Evolutionary conservation across 768 basidiomycete genomes (phyloP).

Genomic region (Mycena galericulata): DNA sequence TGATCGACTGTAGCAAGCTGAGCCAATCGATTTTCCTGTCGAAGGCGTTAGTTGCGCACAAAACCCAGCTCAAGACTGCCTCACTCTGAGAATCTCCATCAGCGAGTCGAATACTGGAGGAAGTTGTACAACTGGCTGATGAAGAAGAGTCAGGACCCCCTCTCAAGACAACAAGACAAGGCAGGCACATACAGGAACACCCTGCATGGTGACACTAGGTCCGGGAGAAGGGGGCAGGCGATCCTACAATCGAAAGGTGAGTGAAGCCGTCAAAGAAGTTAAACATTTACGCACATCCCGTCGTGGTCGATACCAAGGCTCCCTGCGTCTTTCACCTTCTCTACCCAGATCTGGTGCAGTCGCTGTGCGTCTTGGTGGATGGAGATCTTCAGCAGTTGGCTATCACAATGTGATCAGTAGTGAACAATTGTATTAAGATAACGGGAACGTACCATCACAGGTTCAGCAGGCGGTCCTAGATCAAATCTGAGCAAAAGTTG

Average conservation of each 20-base stretch:
- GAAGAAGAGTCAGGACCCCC: neutral
- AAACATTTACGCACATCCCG: too few species aligned
- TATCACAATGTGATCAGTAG: too few species aligned
- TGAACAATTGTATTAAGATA: too few species aligned
- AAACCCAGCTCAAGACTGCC: constrained; percentile 37
- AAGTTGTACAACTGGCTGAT: constrained; percentile 69
- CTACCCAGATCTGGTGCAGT: too few species aligned
- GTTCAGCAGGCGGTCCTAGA: too few species aligned
- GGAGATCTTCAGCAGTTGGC: too few species aligned
- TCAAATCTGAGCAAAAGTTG: too few species aligned
- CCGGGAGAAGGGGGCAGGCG: neutral
- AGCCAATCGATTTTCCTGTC: constrained; percentile 80
- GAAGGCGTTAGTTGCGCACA: constrained; percentile 19
- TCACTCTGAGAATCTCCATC: constrained; percentile 75
- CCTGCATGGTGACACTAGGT: constrained; percentile 55
- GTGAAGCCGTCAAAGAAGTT: too few species aligned
- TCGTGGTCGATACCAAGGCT: too few species aligned
- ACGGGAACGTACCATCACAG: neutral
- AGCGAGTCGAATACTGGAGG: constrained; percentile 76
- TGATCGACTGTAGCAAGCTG: constrained; percentile 83
- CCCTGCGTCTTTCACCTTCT: too few species aligned
- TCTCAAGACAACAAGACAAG: neutral
- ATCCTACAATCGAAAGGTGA: too few species aligned
- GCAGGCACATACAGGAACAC: constrained; percentile 65
- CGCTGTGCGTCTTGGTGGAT: too few species aligned